A percentile compares a stretch with the other conserved stretches of the same genome.
These are phyloP conservation scores for Trichophyton schoenleinii DNA, from an alignment of 2,329 filamentous ascomycete genomes.

Conservation along the genomic window DNA sequence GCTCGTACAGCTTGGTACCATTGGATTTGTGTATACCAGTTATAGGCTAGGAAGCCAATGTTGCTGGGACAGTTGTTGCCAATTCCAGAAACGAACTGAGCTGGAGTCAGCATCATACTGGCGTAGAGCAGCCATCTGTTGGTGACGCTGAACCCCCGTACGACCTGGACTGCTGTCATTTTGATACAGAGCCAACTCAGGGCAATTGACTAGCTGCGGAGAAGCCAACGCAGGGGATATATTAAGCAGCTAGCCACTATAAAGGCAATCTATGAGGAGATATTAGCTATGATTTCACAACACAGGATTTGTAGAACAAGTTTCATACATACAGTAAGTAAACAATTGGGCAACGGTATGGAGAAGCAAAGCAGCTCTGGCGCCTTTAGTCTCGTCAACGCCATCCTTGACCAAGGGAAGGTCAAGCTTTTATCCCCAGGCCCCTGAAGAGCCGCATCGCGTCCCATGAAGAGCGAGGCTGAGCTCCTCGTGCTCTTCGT, in stretches of 20 bases:
- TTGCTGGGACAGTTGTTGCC: conserved; percentile 6
- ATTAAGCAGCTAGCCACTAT: not conserved
- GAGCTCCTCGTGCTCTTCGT: not conserved
- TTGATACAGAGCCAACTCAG: not conserved
- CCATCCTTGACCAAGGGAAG: not conserved
- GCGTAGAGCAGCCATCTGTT: conserved; percentile 4
- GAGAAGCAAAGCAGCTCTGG: too few relatives aligned
- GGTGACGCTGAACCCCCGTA: not conserved
- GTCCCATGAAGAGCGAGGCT: not conserved
- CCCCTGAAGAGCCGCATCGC: not conserved
- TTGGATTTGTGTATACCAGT: conserved; percentile 6
- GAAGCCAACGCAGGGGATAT: not conserved
- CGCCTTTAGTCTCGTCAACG: too few relatives aligned
- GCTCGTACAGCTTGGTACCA: conserved; percentile 4
- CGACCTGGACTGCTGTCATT: not conserved
- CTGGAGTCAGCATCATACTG: conserved; percentile 5
- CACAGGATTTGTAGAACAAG: too few relatives aligned
- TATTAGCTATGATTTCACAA: not conserved
- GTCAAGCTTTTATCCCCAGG: not conserved
- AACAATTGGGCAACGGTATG: too few relatives aligned
- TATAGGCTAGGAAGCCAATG: conserved; percentile 7
- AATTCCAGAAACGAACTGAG: conserved; percentile 6
- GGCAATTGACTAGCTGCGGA: not conserved
- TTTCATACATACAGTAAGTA: not conserved
- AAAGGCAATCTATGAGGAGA: not conserved